Evolutionary conservation across 441 rosid species (phyloP).

Genomic region (Lepidium campestre): DNA sequence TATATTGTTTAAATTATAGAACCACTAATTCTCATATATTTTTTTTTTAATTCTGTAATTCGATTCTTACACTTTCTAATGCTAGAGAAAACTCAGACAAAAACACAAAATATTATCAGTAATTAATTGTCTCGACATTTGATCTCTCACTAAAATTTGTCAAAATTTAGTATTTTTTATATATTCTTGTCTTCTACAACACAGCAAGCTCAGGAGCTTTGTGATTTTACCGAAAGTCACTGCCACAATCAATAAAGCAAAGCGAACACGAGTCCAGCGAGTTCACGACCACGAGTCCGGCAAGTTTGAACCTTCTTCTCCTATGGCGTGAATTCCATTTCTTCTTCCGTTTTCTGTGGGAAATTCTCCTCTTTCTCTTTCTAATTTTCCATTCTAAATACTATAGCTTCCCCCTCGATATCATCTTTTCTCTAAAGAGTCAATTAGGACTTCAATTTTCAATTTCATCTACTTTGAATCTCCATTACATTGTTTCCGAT

Average conservation of each 20-base stretch:
- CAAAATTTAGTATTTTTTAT: neutral
- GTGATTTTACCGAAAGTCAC: neutral
- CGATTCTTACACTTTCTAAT: too few relatives aligned
- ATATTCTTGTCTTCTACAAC: neutral
- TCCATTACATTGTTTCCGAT: slow-evolving; percentile 3
- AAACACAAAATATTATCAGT: too few relatives aligned
- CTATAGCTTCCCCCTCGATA: neutral
- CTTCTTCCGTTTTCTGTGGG: neutral
- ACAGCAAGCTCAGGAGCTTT: neutral
- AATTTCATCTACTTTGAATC: neutral
- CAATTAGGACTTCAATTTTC: neutral
- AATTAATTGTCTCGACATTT: neutral
- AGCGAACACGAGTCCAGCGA: slow-evolving; percentile 21
- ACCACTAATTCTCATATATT: too few relatives aligned
- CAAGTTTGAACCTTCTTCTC: neutral
- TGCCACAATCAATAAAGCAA: slow-evolving; percentile 8
- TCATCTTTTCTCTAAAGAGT: neutral
- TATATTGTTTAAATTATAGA: too few relatives aligned
- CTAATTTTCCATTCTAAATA: neutral
- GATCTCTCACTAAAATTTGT: neutral
- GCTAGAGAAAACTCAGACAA: too few relatives aligned
- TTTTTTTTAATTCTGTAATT: too few relatives aligned
- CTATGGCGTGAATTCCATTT: slow-evolving; percentile 22
- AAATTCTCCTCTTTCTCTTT: neutral
- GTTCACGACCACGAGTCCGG: slow-evolving; percentile 14